Evolutionary conservation across 441 rosid species (phyloP).

Genomic region (Euphorbia schlechtendalii): DNA sequence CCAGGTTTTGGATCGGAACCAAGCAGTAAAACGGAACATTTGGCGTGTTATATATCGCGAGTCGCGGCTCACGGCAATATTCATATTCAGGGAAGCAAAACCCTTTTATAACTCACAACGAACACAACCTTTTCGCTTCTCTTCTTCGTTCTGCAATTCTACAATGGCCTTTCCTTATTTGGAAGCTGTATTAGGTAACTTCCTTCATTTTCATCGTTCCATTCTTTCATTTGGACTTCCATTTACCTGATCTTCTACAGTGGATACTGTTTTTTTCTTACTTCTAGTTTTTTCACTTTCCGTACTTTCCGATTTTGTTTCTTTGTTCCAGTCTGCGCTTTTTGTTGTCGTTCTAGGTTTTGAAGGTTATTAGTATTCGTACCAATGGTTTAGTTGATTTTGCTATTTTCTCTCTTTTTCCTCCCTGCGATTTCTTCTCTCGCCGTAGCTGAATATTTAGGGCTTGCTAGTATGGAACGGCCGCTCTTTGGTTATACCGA

Average conservation of each 20-base stretch:
- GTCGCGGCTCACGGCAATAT: too few relatives aligned
- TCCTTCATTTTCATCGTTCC: too few relatives aligned
- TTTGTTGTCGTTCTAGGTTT: neutral
- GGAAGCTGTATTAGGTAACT: constrained; percentile 77
- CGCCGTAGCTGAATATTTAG: neutral
- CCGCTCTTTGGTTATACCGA: neutral
- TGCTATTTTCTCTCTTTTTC: neutral
- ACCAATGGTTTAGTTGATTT: neutral
- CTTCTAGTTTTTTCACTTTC: neutral
- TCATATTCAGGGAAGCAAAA: constrained; percentile 3
- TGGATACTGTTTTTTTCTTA: neutral
- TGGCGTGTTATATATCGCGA: neutral
- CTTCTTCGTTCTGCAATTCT: neutral
- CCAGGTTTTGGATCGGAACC: neutral
- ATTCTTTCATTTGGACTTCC: neutral
- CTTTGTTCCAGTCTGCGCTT: neutral
- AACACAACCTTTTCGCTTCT: too few relatives aligned
- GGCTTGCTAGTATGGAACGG: neutral
- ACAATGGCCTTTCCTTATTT: constrained; percentile 82
- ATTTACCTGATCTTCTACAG: neutral
- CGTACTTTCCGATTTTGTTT: neutral
- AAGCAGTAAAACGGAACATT: neutral
- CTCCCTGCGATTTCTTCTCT: neutral
- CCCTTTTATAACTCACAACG: too few relatives aligned
- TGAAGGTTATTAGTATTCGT: neutral